A percentile compares a stretch with the other conserved stretches of the same genome.
phyloP scores from a whole-genome alignment of 441 rosid genomes.

The Populus hybrid region DNA sequence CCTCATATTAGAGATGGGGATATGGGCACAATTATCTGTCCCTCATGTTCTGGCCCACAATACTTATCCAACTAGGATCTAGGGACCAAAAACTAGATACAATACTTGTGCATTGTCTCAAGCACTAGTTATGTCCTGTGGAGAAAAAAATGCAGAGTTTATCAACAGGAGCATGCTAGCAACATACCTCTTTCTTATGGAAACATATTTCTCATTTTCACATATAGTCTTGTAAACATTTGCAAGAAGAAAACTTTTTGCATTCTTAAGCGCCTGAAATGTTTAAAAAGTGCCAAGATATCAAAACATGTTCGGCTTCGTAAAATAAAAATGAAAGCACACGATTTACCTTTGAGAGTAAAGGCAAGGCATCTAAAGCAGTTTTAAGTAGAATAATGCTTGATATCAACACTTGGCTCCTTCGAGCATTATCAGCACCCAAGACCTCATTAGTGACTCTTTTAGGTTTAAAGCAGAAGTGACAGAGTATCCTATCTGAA shows the following conservation, averaged over 20 bases:
- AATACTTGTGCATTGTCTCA: neutral
- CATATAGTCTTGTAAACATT: conserved; percentile 73
- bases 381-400: conserved; percentile 96
- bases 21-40: neutral
- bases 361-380: conserved; percentile 92
- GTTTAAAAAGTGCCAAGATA: conserved; percentile 16
- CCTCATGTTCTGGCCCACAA: neutral
- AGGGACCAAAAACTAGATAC: neutral
- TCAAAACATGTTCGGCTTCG: conserved; percentile 9
- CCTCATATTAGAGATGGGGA: neutral
- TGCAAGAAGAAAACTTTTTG: conserved; percentile 82
- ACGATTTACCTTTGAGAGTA: conserved; percentile 63
- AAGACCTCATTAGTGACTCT: conserved; percentile 68
- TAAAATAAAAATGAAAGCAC: conserved; percentile 13
- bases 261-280: conserved; percentile 78
- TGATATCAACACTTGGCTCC: conserved; percentile 83
- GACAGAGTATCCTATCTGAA: conserved; percentile 94
- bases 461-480: conserved; percentile 96
- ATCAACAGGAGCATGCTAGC: conserved; percentile 19
- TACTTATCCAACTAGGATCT: neutral
- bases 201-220: conserved; percentile 73
- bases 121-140: neutral
- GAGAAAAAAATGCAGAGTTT: neutral
- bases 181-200: conserved; percentile 75
- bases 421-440: conserved; percentile 65